Evolutionary conservation across 768 basidiomycete genomes (phyloP).

Genomic region (Pulveroboletus frians): DNA sequence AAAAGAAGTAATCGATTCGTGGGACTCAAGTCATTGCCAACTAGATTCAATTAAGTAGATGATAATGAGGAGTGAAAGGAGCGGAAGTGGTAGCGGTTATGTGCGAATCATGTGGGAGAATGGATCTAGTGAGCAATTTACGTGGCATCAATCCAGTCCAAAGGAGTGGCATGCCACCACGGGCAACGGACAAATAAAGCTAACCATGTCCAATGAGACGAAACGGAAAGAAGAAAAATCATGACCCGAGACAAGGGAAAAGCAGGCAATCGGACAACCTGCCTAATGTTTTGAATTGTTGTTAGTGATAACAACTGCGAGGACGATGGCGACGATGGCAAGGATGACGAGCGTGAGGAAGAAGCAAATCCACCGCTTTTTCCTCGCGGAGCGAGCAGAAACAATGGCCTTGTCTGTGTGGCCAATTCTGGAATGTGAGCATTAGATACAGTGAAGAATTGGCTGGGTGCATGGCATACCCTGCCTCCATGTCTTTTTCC

Average conservation of each 20-base stretch:
- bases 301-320: slow-evolving; percentile 51
- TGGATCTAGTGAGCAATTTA: slow-evolving; percentile 14
- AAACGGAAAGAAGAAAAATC: background rate
- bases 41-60: slow-evolving; percentile 28
- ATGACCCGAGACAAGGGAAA: background rate
- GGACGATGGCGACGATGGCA: slow-evolving; percentile 60
- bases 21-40: slow-evolving; percentile 15
- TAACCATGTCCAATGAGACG: slow-evolving; percentile 11
- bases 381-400: slow-evolving; percentile 83
- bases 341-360: slow-evolving; percentile 61
- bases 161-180: slow-evolving; percentile 18
- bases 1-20: slow-evolving; percentile 5
- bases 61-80: slow-evolving; percentile 20
- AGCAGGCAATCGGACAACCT: background rate
- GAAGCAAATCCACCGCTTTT: slow-evolving; percentile 98
- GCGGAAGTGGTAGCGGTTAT: slow-evolving; percentile 5
- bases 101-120: background rate
- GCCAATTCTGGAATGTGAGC: slow-evolving; percentile 45
- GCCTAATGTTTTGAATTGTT: slow-evolving; percentile 28
- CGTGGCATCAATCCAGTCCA: slow-evolving; percentile 13
- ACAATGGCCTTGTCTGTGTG: slow-evolving; percentile 85
- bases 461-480: slow-evolving; percentile 44
- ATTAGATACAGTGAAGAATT: background rate
- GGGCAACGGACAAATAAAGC: slow-evolving; percentile 2
- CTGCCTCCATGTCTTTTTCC: slow-evolving; percentile 80